Evolutionary conservation across 108 stramenopile genomes (phyloP).

Genomic region (Epithemia pelagica): DNA sequence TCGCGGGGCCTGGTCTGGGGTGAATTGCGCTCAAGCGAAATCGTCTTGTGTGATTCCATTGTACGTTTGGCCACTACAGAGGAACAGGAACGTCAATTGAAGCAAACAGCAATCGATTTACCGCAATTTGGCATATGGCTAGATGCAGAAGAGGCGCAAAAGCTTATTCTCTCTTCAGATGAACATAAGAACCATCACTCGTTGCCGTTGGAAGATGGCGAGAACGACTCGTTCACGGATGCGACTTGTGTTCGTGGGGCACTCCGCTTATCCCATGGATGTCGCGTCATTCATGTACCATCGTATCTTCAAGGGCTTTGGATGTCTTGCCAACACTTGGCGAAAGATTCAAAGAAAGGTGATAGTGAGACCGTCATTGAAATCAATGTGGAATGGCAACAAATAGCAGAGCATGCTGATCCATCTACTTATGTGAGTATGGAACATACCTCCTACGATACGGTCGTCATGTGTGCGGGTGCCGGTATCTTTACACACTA

Average conservation of each 20-base stretch:
- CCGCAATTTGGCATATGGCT: constrained; percentile 57
- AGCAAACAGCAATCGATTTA: constrained; percentile 22
- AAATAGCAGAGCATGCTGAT: too few species aligned
- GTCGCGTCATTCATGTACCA: constrained; percentile 71
- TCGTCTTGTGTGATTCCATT: constrained; percentile 38
- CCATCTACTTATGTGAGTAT: too few species aligned
- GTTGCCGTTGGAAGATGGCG: too few species aligned
- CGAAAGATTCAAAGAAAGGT: background rate
- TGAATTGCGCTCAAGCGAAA: background rate
- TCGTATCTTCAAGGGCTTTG: constrained; percentile 64
- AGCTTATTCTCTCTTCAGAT: background rate
- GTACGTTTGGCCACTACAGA: constrained; percentile 61
- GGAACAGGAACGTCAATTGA: constrained; percentile 34
- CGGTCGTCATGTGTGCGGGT: constrained; percentile 59
- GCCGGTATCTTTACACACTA: constrained; percentile 52
- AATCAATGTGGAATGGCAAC: constrained; percentile 6
- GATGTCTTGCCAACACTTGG: constrained; percentile 32
- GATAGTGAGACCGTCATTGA: constrained; percentile 13
- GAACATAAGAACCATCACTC: constrained; percentile 14
- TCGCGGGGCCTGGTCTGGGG: constrained; percentile 1
- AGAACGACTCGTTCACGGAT: too few species aligned
- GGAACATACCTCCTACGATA: too few species aligned
- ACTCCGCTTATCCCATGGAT: constrained; percentile 47
- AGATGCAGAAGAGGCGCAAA: constrained; percentile 18
- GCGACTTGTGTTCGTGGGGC: too few species aligned